Evolutionary conservation across 2,329 filamentous ascomycete genomes (phyloP).

Genomic region (Monosporascus sp.): DNA sequence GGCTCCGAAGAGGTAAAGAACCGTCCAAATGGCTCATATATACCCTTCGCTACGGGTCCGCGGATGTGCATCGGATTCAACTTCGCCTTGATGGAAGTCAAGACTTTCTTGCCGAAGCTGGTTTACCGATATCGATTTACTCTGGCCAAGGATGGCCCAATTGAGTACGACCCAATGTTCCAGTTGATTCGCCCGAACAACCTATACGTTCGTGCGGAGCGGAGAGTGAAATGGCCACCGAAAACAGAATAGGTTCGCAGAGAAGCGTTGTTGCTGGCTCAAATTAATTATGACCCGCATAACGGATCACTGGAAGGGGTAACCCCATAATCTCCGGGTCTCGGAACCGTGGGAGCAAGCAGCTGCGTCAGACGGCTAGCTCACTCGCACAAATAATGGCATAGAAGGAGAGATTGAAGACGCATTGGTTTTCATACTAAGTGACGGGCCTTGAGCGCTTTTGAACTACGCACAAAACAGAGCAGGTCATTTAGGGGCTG

Average conservation of each 20-base stretch:
- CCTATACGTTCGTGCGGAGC: constrained; percentile 46
- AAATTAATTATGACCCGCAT: too few relatives aligned
- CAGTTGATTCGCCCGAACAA: constrained; percentile 53
- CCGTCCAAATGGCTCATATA: constrained; percentile 45
- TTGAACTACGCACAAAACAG: too few relatives aligned
- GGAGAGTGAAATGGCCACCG: constrained; percentile 43
- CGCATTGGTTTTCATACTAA: too few relatives aligned
- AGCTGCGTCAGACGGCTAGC: too few relatives aligned
- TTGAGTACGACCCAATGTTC: constrained; percentile 57
- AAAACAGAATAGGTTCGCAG: constrained; percentile 5
- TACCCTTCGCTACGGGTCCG: constrained; percentile 53
- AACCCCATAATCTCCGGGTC: too few relatives aligned
- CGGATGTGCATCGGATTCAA: constrained; percentile 61
- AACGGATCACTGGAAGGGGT: too few relatives aligned
- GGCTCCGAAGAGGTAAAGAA: constrained; percentile 48
- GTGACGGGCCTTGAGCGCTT: too few relatives aligned
- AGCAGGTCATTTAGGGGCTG: too few relatives aligned
- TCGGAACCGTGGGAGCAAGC: too few relatives aligned
- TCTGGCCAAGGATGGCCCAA: constrained; percentile 41
- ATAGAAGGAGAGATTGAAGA: too few relatives aligned
- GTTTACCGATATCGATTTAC: constrained; percentile 54
- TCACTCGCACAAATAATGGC: too few relatives aligned
- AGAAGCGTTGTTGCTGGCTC: too few relatives aligned
- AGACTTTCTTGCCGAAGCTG: constrained; percentile 53
- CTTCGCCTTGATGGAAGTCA: constrained; percentile 57